These are phyloP conservation scores for Coprinopsis cinerea DNA, from an alignment of 768 basidiomycete species.

Conservation along the genomic window DNA sequence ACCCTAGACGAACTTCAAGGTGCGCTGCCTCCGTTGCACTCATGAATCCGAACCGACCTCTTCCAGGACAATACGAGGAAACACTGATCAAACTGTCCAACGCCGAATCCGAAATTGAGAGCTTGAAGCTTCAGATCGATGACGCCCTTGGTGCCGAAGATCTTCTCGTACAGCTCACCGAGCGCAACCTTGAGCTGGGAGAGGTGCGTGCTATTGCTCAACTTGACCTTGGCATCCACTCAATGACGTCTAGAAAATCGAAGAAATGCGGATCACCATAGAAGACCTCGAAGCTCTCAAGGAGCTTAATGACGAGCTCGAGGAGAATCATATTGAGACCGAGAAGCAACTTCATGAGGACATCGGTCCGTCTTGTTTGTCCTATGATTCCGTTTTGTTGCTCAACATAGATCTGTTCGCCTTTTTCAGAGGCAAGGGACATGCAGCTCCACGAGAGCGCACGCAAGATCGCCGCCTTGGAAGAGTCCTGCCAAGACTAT, in stretches of 20 bases:
- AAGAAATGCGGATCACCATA: slow-evolving; percentile 93
- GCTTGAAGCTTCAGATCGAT: slow-evolving; percentile 90
- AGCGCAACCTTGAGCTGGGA: slow-evolving; percentile 85
- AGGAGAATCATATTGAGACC: slow-evolving; percentile 92
- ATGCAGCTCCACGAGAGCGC: slow-evolving; percentile 59
- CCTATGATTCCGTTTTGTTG: neutral
- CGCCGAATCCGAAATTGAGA: slow-evolving; percentile 89
- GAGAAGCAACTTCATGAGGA: slow-evolving; percentile 90
- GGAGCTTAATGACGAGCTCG: slow-evolving; percentile 94
- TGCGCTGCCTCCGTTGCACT: slow-evolving; percentile 31
- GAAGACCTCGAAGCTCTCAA: slow-evolving; percentile 95
- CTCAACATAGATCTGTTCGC: neutral
- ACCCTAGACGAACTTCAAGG: slow-evolving; percentile 77
- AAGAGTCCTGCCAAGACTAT: slow-evolving; percentile 78
- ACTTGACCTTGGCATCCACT: neutral
- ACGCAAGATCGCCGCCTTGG: slow-evolving; percentile 59
- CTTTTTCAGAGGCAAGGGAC: slow-evolving; percentile 58
- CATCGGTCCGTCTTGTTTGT: slow-evolving; percentile 73
- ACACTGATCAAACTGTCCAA: slow-evolving; percentile 76
- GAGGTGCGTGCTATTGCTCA: slow-evolving; percentile 51
- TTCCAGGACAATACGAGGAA: slow-evolving; percentile 79
- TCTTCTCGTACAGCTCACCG: slow-evolving; percentile 91
- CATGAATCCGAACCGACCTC: slow-evolving; percentile 13
- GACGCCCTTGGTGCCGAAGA: slow-evolving; percentile 95
- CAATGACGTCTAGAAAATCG: slow-evolving; percentile 69